These are phyloP conservation scores for Elsinoe arachidis DNA, from an alignment of 2,329 filamentous ascomycete species.

Conservation along the genomic window DNA sequence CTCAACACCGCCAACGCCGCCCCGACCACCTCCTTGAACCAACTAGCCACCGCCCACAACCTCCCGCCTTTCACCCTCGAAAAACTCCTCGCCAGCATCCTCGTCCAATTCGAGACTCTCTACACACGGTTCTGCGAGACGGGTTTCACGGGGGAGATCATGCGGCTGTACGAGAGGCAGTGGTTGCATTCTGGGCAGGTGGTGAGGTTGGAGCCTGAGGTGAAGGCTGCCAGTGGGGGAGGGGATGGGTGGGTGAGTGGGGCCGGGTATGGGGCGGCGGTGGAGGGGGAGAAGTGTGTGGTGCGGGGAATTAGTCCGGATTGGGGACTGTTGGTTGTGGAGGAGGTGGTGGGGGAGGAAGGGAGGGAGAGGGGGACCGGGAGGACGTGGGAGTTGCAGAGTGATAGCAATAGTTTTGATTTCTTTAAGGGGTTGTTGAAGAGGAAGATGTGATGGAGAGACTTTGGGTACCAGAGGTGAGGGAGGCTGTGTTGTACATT, in stretches of 20 bases:
- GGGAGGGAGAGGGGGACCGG: conserved; percentile 56
- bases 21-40: conserved; percentile 79
- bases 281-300: conserved; percentile 59
- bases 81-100: conserved; percentile 69
- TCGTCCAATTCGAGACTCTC: conserved; percentile 67
- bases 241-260: conserved; percentile 76
- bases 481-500: neutral
- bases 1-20: conserved; percentile 76
- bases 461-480: neutral
- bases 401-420: conserved; percentile 97
- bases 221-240: conserved; percentile 53
- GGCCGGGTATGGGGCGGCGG: conserved; percentile 58
- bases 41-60: conserved; percentile 46
- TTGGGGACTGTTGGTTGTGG: conserved; percentile 77
- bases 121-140: conserved; percentile 65
- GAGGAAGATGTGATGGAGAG: conserved; percentile 54
- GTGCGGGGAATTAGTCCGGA: conserved; percentile 86
- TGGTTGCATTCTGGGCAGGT: conserved; percentile 72
- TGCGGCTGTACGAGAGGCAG: conserved; percentile 66
- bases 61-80: conserved; percentile 61
- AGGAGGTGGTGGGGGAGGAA: conserved; percentile 66
- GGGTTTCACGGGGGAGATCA: conserved; percentile 67
- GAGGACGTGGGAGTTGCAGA: conserved; percentile 74
- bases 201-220: conserved; percentile 71
- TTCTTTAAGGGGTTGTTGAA: conserved; percentile 85